Evolutionary conservation across 2,329 filamentous ascomycete species (phyloP), one percentile per base, ranked within the genome.

Genomic region (Fusarium sp.): DNA sequence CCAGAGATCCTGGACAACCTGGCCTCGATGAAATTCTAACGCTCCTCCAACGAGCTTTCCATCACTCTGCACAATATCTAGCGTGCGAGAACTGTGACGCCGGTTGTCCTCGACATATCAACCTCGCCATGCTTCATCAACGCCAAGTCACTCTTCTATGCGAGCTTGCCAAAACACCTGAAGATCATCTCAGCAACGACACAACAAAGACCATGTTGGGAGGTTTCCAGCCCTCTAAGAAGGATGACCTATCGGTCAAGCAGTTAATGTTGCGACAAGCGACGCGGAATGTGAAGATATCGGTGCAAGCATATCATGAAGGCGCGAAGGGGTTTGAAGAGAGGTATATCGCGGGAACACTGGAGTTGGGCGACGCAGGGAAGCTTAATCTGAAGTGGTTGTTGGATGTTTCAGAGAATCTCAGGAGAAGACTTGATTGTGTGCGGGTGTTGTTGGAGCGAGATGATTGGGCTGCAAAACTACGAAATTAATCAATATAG

Each of bases 41-140:
- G 3, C 23, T 64, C 0, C 20, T 64, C 2, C 61, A 63, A 12
- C 39, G 16, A 4, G 26, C 31, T 3, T 57, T 20, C 4, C 38
- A 50, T 18, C 15, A 41, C 18, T 41, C 58, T 15, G 44, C 42
- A 39, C 43, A 50, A 3, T 64, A 64, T 12, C 29, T 64, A 3
- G 16, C 29, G 2, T 64, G 61, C 5, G 26, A 46, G 8, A 41
- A 57, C 15, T 64, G 61, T 9, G 61, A 64, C 13, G 53, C 61
- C 0, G 61, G 57, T 1, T 64, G 61, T 10, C 43, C 53, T 20
- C 33, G 61, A 4, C 20, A 63, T 3, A 56, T 64, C 15, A 49
- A 64, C 7, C 57, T 64, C 4, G 57, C 60, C 6, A 43, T 64
- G 28, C 61, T 64, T 15, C 61, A 64, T 18, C 49, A 64, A 8